Percentiles rank a stretch among this genome's conserved stretches.
Conservation (phyloP, 139 green algal species). For the Chlamydomonas incerta region DNA sequence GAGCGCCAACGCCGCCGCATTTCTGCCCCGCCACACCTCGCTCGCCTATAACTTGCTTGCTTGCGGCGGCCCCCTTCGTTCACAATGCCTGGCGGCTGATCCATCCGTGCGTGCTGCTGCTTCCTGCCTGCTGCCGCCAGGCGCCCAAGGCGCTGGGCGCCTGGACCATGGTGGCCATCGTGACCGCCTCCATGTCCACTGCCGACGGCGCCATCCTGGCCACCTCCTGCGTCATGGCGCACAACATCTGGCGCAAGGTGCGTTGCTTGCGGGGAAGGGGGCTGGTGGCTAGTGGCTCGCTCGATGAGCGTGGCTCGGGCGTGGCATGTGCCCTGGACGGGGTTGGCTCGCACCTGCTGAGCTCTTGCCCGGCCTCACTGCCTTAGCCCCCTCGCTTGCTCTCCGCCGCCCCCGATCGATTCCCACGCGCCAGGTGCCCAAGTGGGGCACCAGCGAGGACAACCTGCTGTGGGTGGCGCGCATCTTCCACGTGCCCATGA, state of each 20-base stretch:
- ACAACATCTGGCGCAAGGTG: constrained; percentile 63
- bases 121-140: background rate
- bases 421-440: constrained; percentile 21
- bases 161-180: constrained; percentile 55
- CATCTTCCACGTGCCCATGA: constrained; percentile 50
- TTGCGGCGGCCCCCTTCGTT: too few relatives aligned
- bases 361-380: too few relatives aligned
- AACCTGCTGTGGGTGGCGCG: constrained; percentile 47
- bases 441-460: constrained; percentile 36
- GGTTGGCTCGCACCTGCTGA: too few relatives aligned
- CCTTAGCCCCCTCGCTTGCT: too few relatives aligned
- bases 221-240: constrained; percentile 54
- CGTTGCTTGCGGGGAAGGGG: background rate
- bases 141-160: constrained; percentile 40
- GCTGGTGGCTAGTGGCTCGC: background rate
- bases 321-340: too few relatives aligned
- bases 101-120: background rate
- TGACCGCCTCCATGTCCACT: constrained; percentile 54
- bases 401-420: too few relatives aligned
- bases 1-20: too few relatives aligned
- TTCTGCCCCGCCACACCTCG: too few relatives aligned
- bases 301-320: too few relatives aligned
- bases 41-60: background rate
- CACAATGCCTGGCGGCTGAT: too few relatives aligned
- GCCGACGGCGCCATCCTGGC: constrained; percentile 60